Evolutionary conservation across 2,329 filamentous ascomycete genomes (phyloP).

Genomic region (Cordyceps tenuipes): DNA sequence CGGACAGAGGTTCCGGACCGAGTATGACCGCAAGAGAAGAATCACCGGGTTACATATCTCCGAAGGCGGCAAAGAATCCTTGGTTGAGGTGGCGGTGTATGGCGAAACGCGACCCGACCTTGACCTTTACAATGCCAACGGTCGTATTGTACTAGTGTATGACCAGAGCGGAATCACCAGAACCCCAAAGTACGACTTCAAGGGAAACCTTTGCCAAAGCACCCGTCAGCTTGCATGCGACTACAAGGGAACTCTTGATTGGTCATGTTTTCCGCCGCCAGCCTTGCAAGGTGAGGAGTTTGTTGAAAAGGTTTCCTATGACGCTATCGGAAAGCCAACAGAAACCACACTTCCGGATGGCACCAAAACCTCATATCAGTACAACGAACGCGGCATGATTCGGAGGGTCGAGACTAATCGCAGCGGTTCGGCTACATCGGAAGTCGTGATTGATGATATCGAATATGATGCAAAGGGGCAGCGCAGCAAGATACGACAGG

Average conservation of each 20-base stretch:
- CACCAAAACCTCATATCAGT: neutral
- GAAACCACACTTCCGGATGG: slow-evolving; percentile 8
- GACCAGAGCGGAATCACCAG: slow-evolving; percentile 8
- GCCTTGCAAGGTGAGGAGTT: neutral
- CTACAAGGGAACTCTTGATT: slow-evolving; percentile 8
- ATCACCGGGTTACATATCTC: neutral
- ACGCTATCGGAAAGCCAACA: slow-evolving; percentile 7
- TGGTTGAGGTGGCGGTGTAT: slow-evolving; percentile 3
- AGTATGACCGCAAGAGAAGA: slow-evolving; percentile 7
- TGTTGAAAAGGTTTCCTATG: neutral
- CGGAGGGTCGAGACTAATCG: neutral
- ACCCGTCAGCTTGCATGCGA: neutral
- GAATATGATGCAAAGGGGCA: slow-evolving; percentile 11
- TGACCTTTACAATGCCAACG: slow-evolving; percentile 6
- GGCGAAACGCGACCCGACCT: slow-evolving; percentile 1
- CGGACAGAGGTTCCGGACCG: neutral
- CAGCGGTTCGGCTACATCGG: neutral
- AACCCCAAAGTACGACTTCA: slow-evolving; percentile 9
- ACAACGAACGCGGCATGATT: slow-evolving; percentile 4
- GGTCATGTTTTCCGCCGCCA: neutral
- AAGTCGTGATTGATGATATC: neutral
- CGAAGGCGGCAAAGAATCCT: neutral
- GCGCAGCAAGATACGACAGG: neutral
- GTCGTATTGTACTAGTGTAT: slow-evolving; percentile 5
- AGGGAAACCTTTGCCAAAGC: slow-evolving; percentile 4